Evolutionary conservation across 495 filamentous ascomycete genomes (phyloP).

Genomic region (Patellaria atrata): DNA sequence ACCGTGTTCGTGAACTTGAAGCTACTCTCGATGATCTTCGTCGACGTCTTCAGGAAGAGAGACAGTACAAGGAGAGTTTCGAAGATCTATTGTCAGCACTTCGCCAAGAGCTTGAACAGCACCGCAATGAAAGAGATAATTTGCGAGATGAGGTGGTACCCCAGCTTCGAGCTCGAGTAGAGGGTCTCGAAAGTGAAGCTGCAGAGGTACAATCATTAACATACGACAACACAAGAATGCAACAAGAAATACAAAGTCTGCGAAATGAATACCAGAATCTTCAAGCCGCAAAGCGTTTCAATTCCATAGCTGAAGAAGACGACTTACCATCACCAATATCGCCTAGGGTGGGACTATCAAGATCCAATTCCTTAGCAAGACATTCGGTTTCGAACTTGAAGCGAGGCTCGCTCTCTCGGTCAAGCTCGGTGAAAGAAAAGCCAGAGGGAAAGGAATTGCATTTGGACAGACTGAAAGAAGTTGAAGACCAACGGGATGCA

Average conservation of each 20-base stretch:
- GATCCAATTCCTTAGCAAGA: conserved; percentile 49
- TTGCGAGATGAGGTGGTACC: conserved; percentile 77
- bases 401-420: conserved; percentile 30
- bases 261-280: conserved; percentile 51
- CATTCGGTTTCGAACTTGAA: conserved; percentile 14
- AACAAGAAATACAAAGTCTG: conserved; percentile 62
- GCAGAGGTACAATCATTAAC: conserved; percentile 50
- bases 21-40: conserved; percentile 61
- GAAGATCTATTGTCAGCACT: conserved; percentile 79
- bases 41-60: conserved; percentile 70
- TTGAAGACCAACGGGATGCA: conserved; percentile 86
- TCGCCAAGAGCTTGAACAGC: conserved; percentile 63
- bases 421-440: conserved; percentile 48
- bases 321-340: conserved; percentile 18
- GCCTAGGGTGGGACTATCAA: conserved; percentile 35
- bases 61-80: conserved; percentile 81
- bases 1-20: conserved; percentile 62
- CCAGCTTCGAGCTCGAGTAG: conserved; percentile 53
- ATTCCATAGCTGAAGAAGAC: conserved; percentile 50
- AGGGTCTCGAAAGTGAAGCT: conserved; percentile 59
- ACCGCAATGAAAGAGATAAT: conserved; percentile 80
- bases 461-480: conserved; percentile 71
- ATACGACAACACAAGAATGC: conserved; percentile 63
- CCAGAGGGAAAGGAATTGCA: conserved; percentile 11
- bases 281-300: conserved; percentile 43